Evolutionary conservation across 2,329 filamentous ascomycete genomes (phyloP).

Genomic region (Beauveria rudraprayagi): DNA sequence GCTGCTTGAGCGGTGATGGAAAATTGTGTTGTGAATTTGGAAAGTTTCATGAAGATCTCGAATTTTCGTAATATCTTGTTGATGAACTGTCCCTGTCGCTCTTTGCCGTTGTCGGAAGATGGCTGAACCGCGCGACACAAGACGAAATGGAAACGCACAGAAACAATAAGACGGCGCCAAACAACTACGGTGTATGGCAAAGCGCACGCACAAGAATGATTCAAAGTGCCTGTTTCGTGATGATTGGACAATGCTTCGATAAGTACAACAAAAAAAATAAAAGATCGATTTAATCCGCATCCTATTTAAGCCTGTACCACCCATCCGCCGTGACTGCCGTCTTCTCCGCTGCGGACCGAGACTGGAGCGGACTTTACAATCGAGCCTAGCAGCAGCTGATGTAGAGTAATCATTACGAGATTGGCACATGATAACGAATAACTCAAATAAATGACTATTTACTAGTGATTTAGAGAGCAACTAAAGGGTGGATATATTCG

Average conservation of each 20-base stretch:
- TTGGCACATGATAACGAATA: neutral
- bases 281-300: neutral
- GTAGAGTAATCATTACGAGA: neutral
- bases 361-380: constrained; percentile 5
- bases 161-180: neutral
- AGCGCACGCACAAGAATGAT: neutral
- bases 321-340: neutral
- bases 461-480: neutral
- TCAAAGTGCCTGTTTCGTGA: too few relatives aligned
- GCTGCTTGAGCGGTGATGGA: neutral
- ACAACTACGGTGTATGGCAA: neutral
- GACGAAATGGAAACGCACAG: neutral
- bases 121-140: neutral
- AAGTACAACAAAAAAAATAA: neutral
- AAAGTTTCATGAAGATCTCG: neutral
- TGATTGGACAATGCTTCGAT: neutral
- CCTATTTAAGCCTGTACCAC: neutral
- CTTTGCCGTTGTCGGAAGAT: neutral
- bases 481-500: neutral
- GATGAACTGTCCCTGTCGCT: neutral
- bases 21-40: neutral
- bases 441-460: neutral
- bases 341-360: constrained; percentile 5
- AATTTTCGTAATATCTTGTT: too few relatives aligned
- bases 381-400: neutral